phyloP scores from a whole-genome alignment of 768 basidiomycete species.

The Lactifluus volemus region DNA sequence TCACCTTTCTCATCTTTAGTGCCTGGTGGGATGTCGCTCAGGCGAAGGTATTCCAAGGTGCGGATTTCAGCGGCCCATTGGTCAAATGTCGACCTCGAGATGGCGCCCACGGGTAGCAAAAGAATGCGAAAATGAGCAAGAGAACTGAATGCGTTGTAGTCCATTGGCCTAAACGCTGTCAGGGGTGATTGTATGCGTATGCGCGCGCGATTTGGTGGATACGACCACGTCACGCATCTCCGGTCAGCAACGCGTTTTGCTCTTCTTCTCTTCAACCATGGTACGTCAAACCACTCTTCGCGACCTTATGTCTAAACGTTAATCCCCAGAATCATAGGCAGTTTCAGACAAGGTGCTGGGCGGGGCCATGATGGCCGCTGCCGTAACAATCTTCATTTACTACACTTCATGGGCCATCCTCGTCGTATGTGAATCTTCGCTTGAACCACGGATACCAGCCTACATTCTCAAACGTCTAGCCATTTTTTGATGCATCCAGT shows the following conservation, averaged over 20 bases:
- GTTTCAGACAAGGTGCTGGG: conserved; percentile 77
- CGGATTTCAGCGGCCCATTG: conserved; percentile 67
- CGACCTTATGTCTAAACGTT: background rate
- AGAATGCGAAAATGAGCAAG: conserved; percentile 82
- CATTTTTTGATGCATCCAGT: conserved; percentile 72
- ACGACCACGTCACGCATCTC: background rate
- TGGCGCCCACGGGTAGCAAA: conserved; percentile 76
- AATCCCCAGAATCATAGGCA: conserved; percentile 37
- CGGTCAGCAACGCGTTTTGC: background rate
- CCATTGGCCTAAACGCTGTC: conserved; percentile 37
- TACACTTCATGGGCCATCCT: conserved; percentile 91
- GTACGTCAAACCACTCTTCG: background rate
- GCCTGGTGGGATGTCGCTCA: conserved; percentile 79
- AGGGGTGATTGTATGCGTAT: background rate
- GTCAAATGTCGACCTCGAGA: conserved; percentile 61
- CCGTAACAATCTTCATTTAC: conserved; percentile 72
- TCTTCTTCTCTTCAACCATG: conserved; percentile 1
- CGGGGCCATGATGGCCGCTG: conserved; percentile 68
- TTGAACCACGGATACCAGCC: background rate
- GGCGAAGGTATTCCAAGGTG: conserved; percentile 60
- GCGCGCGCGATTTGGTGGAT: background rate
- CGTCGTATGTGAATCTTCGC: conserved; percentile 44
- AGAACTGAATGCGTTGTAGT: conserved; percentile 64
- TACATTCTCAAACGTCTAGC: conserved; percentile 34
- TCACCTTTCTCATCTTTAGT: conserved; percentile 68